phyloP scores from a whole-genome alignment of 352 stramenopile genomes.

The Pythium volutum region DNA sequence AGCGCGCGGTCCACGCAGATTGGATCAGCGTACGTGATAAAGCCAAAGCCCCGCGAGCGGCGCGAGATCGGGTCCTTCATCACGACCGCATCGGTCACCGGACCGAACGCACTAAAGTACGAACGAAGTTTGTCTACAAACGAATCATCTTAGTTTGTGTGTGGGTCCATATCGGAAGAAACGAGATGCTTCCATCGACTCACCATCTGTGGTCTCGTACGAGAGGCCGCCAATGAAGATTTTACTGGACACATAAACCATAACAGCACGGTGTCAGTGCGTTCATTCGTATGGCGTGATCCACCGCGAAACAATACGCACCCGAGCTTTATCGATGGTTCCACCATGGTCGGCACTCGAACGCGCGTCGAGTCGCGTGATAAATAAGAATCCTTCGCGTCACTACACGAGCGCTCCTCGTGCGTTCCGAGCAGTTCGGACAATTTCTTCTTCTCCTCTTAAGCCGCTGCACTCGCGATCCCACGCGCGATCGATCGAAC shows the following conservation, averaged over 20 bases:
- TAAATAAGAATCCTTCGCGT: constrained; percentile 17
- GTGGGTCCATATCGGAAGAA: too few species aligned
- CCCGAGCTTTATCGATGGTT: constrained; percentile 36
- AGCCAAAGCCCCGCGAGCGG: constrained; percentile 90
- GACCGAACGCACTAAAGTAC: constrained; percentile 89
- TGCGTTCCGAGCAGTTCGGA: not conserved
- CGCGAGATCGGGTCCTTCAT: constrained; percentile 93
- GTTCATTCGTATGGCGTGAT: not conserved
- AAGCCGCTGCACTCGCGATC: too few species aligned
- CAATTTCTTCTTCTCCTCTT: not conserved
- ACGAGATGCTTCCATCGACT: too few species aligned
- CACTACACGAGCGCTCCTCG: constrained; percentile 1
- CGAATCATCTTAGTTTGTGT: too few species aligned
- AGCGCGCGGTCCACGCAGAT: constrained; percentile 87
- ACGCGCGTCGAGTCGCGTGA: constrained; percentile 1
- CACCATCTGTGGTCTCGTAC: constrained; percentile 89
- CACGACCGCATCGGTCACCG: constrained; percentile 90
- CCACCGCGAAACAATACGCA: constrained; percentile 22
- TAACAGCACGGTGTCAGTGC: constrained; percentile 1
- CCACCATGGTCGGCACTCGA: constrained; percentile 24
- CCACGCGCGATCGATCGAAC: not conserved
- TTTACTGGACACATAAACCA: constrained; percentile 55
- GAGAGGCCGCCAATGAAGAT: constrained; percentile 90
- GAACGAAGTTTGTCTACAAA: constrained; percentile 85
- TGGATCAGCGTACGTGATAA: constrained; percentile 91